Evolutionary conservation across 305 asterid species (phyloP), one percentile per base, ranked within the genome.

Genomic region (Fraxinus baroniana): DNA sequence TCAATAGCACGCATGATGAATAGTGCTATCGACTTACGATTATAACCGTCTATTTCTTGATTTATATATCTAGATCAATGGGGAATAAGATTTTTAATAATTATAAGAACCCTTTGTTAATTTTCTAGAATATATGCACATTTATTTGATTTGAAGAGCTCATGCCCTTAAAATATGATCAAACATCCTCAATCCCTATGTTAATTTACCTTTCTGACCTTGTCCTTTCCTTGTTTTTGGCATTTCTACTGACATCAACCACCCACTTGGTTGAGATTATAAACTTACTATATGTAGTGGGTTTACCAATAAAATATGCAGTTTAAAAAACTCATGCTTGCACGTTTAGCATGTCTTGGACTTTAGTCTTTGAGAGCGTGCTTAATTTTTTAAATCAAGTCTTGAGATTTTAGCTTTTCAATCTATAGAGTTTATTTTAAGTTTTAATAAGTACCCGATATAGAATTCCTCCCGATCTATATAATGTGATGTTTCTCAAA

Each of bases 131-230:
- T 41, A 41, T 13, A 41, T 41, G 52, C 52, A 41, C 17, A 41
- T 10, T 41, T 41, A 41, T 41, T 41, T 41, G 52, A 41, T 41
- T 41, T 10, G n/a, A 44, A 10, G 55, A 0, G 55, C 55, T 17
- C 55, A 44, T 12, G 55, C 55, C 80, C 85, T 39, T 74, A 62
- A 35, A 76, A 39, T 52, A 32, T 52, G 2, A 30, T 52, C 36
- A 66, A 64, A 41, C 22, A 39, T 30, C 44, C 22, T 6, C 66
- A 82, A 71, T 78, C 78, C 82, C 85, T 55, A 82, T 24, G 62
- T 66, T 66, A 66, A 66, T 41, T 71, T 33, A 37, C 81, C 81
- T 82, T 76, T 60, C 52, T 71, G 22, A 74, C 66, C 39, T 20
- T 78, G 74, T 66, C 74, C 7, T 20, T 60, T 6, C 75, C 81